phyloP scores from a whole-genome alignment of 768 basidiomycete species.

The Amanita pseudoporphyria region DNA sequence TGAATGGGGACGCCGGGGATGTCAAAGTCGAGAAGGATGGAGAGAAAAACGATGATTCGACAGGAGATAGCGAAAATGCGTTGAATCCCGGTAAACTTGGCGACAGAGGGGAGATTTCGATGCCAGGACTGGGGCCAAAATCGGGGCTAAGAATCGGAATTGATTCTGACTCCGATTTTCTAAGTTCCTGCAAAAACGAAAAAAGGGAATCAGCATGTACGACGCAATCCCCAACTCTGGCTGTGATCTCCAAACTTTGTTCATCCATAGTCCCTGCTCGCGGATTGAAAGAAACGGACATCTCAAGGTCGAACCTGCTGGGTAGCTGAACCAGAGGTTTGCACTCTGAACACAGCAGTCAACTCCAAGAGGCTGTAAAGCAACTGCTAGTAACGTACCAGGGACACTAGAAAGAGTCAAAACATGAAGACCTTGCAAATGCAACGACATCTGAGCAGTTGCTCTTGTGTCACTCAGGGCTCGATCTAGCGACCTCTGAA shows the following conservation, averaged over 20 bases:
- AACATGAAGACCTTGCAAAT: conserved; percentile 3
- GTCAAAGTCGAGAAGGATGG: conserved; percentile 14
- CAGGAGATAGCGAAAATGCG: conserved; percentile 12
- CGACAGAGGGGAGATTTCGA: background rate
- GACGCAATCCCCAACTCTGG: conserved; percentile 35
- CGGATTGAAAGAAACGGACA: conserved; percentile 51
- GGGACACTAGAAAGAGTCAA: background rate
- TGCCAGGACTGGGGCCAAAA: conserved; percentile 1
- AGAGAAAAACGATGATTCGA: conserved; percentile 15
- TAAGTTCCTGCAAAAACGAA: conserved; percentile 4
- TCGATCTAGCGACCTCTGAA: conserved; percentile 56
- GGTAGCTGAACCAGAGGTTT: conserved; percentile 20
- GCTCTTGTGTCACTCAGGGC: conserved; percentile 61
- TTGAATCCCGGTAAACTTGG: conserved; percentile 10
- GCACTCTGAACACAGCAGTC: background rate
- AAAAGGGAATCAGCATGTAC: conserved; percentile 5
- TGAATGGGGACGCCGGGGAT: conserved; percentile 27
- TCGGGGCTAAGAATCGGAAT: conserved; percentile 11
- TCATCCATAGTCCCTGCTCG: conserved; percentile 42
- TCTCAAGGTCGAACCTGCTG: conserved; percentile 31
- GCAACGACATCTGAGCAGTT: conserved; percentile 30
- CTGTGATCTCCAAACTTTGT: conserved; percentile 37
- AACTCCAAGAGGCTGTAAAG: background rate
- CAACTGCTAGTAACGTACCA: background rate
- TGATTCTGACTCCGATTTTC: conserved; percentile 5